A percentile compares a stretch with the other conserved stretches of the same genome.
These are phyloP conservation scores for Clavispora santaluciae DNA, from an alignment of 805 yeast genomes.

Conservation along the genomic window DNA sequence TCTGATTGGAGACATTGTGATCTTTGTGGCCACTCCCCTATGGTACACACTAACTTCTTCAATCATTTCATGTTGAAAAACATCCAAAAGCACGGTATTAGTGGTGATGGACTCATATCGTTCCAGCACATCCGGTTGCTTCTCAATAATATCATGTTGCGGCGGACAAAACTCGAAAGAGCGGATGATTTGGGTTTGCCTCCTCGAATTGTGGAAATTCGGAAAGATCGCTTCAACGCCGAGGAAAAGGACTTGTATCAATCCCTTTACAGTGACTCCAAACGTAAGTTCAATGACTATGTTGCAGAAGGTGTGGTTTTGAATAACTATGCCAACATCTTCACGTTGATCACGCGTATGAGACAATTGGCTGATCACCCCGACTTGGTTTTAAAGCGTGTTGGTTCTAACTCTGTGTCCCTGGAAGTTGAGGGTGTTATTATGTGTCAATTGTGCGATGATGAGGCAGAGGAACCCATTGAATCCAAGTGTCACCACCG, in stretches of 20 bases:
- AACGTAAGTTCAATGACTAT: slow-evolving; percentile 82
- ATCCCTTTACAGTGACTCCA: slow-evolving; percentile 80
- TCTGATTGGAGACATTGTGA: slow-evolving; percentile 81
- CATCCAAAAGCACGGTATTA: slow-evolving; percentile 79
- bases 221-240: slow-evolving; percentile 84
- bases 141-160: slow-evolving; percentile 76
- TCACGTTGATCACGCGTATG: slow-evolving; percentile 94
- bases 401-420: slow-evolving; percentile 36
- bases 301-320: slow-evolving; percentile 96
- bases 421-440: slow-evolving; percentile 48
- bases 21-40: slow-evolving; percentile 82
- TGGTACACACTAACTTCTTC: slow-evolving; percentile 93
- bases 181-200: slow-evolving; percentile 98
- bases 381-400: slow-evolving; percentile 79
- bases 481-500: slow-evolving; percentile 91
- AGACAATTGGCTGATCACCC: slow-evolving; percentile 98
- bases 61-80: slow-evolving; percentile 94
- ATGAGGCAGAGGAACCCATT: slow-evolving; percentile 97
- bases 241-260: slow-evolving; percentile 93
- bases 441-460: slow-evolving; percentile 92
- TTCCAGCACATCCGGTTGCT: slow-evolving; percentile 73
- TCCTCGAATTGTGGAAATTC: slow-evolving; percentile 86
- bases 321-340: slow-evolving; percentile 95
- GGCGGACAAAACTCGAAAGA: slow-evolving; percentile 92
- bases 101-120: slow-evolving; percentile 74